Evolutionary conservation across 352 stramenopile species (phyloP), one percentile per base, ranked within the genome.

Genomic region (Achlya hypogyna): DNA sequence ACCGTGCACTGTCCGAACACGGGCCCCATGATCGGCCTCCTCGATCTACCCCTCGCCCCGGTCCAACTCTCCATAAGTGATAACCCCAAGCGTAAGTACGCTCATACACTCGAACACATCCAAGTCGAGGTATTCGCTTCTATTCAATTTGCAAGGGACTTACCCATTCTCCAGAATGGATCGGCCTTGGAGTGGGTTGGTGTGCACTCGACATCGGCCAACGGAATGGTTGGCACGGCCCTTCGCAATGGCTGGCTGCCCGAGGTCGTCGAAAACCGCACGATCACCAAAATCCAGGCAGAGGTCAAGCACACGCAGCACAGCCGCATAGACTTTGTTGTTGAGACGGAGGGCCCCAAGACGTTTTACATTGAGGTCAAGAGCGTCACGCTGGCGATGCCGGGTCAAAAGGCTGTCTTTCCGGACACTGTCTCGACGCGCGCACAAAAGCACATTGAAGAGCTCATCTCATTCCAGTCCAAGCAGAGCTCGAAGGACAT

Each of bases 1-100:
- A 93, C 85, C n/a, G 75, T 93, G 34, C 87, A 93, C 69, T 91
- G 83, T 8, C 85, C 85, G 0, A 93, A 93, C 62, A 93, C 85
- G 1, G 85, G 85, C 1, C 85, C 85, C 2, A 93, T 93, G 85
- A 63, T 92, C 1, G 80, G 82, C 0, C 72, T 93, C 14, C 67
- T 93, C n/a, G 80, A 93, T 53, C 68, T 77, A 51, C 78, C 81
- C 12, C 76, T 82, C 31, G 77, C 79, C 32, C 76, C 74, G 22
- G 83, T 93, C 62, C 85, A 89, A 72, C 62, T 93, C 28, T 93
- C 85, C 31, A 87, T 87, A 62, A 91, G 79, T 66, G 65, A 78
- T 62, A 76, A 90, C 54, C 67, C 74, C 5, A 93, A 91, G 71
- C 82, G 85, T 56, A 93, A 93, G 63, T 93, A 93, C 66, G 71